These are phyloP conservation scores for Pichia sp. DNA, from an alignment of 1,139 yeast species.

Conservation along the genomic window DNA sequence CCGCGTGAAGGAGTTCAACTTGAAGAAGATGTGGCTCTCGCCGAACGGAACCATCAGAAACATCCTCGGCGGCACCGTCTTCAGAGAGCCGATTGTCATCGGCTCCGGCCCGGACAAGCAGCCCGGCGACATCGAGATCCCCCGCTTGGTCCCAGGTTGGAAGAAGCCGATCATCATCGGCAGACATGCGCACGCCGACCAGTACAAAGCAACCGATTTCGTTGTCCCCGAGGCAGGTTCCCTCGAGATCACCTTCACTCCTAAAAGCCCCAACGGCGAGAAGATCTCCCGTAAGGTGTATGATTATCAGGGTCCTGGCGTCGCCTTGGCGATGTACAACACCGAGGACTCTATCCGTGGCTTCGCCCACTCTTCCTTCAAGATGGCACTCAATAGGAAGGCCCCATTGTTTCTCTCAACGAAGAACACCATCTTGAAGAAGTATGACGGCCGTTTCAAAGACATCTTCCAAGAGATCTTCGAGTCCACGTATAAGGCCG, in stretches of 20 bases:
- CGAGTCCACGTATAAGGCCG: constrained; percentile 60
- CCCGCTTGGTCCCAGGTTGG: constrained; percentile 90
- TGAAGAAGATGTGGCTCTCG: constrained; percentile 95
- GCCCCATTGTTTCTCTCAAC: constrained; percentile 83
- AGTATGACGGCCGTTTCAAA: constrained; percentile 91
- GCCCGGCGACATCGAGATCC: constrained; percentile 52
- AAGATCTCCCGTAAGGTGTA: constrained; percentile 55
- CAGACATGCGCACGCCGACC: constrained; percentile 96
- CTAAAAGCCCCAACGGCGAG: constrained; percentile 57
- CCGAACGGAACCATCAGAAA: constrained; percentile 97
- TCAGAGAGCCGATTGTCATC: constrained; percentile 93
- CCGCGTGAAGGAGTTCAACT: constrained; percentile 80
- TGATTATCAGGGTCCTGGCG: constrained; percentile 75
- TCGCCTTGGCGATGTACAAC: constrained; percentile 91
- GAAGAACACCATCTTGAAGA: constrained; percentile 89
- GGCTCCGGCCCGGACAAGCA: constrained; percentile 33
- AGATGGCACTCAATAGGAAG: constrained; percentile 73
- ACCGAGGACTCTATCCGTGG: constrained; percentile 86
- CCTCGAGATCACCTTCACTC: constrained; percentile 73
- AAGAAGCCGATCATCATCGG: constrained; percentile 93
- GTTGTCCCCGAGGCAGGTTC: constrained; percentile 77
- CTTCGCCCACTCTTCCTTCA: constrained; percentile 89
- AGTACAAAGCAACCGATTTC: constrained; percentile 87
- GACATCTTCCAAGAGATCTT: constrained; percentile 84
- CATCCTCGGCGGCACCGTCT: constrained; percentile 91